Percentiles rank a stretch among this genome's conserved stretches.
Conservation (phyloP, 768 basidiomycete genomes). For the Xerocomellus amylosporus region DNA sequence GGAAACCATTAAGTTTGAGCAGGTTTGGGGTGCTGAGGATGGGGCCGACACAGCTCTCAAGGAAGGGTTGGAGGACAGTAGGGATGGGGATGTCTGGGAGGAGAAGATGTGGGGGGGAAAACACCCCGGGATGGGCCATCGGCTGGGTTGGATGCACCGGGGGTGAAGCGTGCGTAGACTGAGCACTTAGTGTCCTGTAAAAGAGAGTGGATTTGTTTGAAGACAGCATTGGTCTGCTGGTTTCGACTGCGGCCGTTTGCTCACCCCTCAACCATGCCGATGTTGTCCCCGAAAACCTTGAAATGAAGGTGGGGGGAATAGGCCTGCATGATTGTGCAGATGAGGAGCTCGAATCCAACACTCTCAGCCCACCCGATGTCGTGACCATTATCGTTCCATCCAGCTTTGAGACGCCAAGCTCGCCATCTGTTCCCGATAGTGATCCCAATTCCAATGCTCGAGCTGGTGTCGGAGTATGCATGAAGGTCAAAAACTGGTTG, state of each 20-base stretch:
- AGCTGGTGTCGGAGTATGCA: no score
- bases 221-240: not conserved
- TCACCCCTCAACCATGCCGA: slow-evolving; percentile 10
- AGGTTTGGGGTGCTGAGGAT: not conserved
- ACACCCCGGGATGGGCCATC: not conserved
- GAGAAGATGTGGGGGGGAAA: not conserved
- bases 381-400: no score
- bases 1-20: no score
- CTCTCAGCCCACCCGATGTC: no score
- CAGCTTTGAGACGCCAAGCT: no score
- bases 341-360: no score
- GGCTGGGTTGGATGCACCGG: not conserved
- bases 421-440: no score
- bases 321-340: not conserved
- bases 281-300: slow-evolving; percentile 13
- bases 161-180: not conserved
- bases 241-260: not conserved
- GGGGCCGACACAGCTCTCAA: not conserved
- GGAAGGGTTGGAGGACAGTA: not conserved
- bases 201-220: not conserved
- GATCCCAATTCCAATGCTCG: no score
- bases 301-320: not conserved
- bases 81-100: not conserved
- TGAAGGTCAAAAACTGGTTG: no score
- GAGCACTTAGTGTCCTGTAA: not conserved